Evolutionary conservation across 2,329 filamentous ascomycete species (phyloP).

Genomic region (Paraphaeosphaeria minitans): DNA sequence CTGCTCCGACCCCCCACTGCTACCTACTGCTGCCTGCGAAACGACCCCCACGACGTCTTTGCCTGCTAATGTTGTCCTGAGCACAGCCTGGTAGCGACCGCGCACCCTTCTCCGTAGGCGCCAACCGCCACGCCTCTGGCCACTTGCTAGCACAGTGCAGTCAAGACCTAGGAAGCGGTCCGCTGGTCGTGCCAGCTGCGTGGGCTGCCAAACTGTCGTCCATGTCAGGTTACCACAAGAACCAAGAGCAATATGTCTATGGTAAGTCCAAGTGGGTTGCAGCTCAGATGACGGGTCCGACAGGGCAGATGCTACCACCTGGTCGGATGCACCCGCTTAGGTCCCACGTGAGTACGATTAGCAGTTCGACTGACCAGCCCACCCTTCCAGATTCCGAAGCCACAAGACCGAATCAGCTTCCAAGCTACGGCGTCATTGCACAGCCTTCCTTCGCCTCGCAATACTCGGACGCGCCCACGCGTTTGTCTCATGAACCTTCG

Average conservation of each 20-base stretch:
- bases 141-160: conserved; percentile 36
- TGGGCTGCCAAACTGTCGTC: conserved; percentile 60
- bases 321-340: conserved; percentile 42
- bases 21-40: conserved; percentile 36
- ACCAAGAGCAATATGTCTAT: conserved; percentile 76
- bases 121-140: conserved; percentile 27
- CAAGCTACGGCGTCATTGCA: conserved; percentile 55
- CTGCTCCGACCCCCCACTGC: conserved; percentile 22
- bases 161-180: conserved; percentile 51
- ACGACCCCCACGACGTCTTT: conserved; percentile 29
- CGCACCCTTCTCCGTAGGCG: conserved; percentile 35
- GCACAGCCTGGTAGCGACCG: conserved; percentile 40
- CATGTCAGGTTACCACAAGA: conserved; percentile 83
- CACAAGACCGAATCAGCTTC: conserved; percentile 64
- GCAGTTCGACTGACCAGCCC: conserved; percentile 52
- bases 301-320: conserved; percentile 43
- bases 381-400: conserved; percentile 62
- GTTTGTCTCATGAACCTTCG: conserved; percentile 55
- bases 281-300: conserved; percentile 48
- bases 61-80: conserved; percentile 33
- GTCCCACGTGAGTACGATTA: conserved; percentile 45
- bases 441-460: conserved; percentile 57
- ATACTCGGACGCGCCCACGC: conserved; percentile 56
- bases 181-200: conserved; percentile 53
- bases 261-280: conserved; percentile 75